Base-by-base conservation (phyloP, 2,329 filamentous ascomycete genomes). In the Lithohypha guttulata region DNA sequence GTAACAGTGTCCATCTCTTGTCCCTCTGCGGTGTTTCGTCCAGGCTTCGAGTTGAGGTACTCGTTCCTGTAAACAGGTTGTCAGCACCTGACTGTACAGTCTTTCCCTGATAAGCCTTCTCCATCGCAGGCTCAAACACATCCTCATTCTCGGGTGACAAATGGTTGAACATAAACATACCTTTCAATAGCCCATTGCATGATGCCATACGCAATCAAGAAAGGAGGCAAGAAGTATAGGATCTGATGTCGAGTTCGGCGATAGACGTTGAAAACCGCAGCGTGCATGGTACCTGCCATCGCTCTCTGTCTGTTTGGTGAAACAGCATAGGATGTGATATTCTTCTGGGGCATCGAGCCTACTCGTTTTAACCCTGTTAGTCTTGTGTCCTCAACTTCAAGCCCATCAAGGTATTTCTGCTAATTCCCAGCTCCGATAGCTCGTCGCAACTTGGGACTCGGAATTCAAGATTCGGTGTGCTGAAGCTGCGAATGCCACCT, bases 251-350 rank as follows among this genome's bases (percentile, higher is more conserved):
- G 79, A 66, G 81, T 83, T 57, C 91, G 79, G 64, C 91, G 80
- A 75, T 82, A 93, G 55, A 77, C 80, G 76, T 98, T 98, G 80
- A 96, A 96, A 70, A 96, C 67, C 57, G 87, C 89, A 52, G 80
- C 82, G 63, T 89, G 68, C 50, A 73, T 64, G 44, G 80, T 70
- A 55, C 84, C 84, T 49, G 85, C 85, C 52, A 93, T 73, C 48
- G 86, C 83, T 57, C 83, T 79, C 70, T 94, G 89, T 60, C 83
- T 81, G 75, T 98, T 96, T 52, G 81, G 66, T 53, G 84, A 80
- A 52, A 98, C 60, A 51, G 79, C 73, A 68, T 93, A 96, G 56
- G 70, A 69, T 41, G 69, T 65, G 44, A 80, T 66, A 55, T 75
- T 75, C 56, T 75, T 75, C 58, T 79, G 75, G 25, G 67, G 60